Evolutionary conservation across 2,329 filamentous ascomycete genomes (phyloP).

Genomic region (Pseudocercospora musae): DNA sequence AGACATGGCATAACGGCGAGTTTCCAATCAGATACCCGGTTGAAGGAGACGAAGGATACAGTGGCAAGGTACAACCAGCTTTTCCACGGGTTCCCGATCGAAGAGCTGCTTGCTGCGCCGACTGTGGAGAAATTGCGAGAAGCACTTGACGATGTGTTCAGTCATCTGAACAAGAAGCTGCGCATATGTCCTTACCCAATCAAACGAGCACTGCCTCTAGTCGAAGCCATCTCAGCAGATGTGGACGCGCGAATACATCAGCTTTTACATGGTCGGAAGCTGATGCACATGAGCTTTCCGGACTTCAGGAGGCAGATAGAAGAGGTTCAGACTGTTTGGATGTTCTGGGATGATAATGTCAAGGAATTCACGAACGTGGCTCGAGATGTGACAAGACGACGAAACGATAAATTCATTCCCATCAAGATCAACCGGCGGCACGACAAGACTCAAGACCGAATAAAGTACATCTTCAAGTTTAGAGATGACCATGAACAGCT

Average conservation of each 20-base stretch:
- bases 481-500: slow-evolving; percentile 96
- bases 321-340: slow-evolving; percentile 80
- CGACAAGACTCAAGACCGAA: slow-evolving; percentile 79
- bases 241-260: slow-evolving; percentile 82
- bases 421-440: slow-evolving; percentile 94
- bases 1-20: slow-evolving; percentile 97
- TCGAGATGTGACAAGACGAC: slow-evolving; percentile 85
- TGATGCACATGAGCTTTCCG: slow-evolving; percentile 88
- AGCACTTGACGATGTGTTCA: slow-evolving; percentile 84
- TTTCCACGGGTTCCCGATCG: slow-evolving; percentile 95
- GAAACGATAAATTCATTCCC: slow-evolving; percentile 97
- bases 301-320: slow-evolving; percentile 87
- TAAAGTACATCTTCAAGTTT: slow-evolving; percentile 93
- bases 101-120: slow-evolving; percentile 89
- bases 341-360: slow-evolving; percentile 89
- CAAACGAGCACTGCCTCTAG: slow-evolving; percentile 83
- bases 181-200: slow-evolving; percentile 96
- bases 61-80: slow-evolving; percentile 99
- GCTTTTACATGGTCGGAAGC: slow-evolving; percentile 76
- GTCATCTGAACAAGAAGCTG: slow-evolving; percentile 95
- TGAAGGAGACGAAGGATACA: slow-evolving; percentile 93
- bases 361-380: slow-evolving; percentile 98
- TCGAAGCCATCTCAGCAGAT: slow-evolving; percentile 93
- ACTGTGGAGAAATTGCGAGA: slow-evolving; percentile 86
- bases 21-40: slow-evolving; percentile 89